Evolutionary conservation across 2,329 filamentous ascomycete species (phyloP), one percentile per base, ranked within the genome.

Genomic region (Cladosporium sp.): DNA sequence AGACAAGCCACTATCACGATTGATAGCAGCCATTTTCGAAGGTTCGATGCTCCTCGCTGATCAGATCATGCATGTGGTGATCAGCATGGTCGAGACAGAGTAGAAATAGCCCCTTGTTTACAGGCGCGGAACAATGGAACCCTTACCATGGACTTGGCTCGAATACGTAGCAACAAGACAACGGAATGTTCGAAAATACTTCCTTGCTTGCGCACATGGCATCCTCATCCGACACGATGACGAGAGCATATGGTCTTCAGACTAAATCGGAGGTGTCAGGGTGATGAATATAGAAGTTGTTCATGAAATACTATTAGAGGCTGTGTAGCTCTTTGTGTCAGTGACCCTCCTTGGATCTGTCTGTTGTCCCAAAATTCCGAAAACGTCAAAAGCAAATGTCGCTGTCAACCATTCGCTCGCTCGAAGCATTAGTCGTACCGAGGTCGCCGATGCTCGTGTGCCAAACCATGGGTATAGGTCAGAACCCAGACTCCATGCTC

Each of bases 111-210:
- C 6, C 28, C 36, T 42, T 53, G 50, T 53, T 53, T 53, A 53
- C 50, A 17, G 15, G 24, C 2, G 24, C 36, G 44, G 37, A 8
- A 53, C 50, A 53, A 53, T 44, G 50, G 50, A 44, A 53, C 44
- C 25, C 37, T 42, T 35, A 13, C 34, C 48, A 52, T 28, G 49
- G 25, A 28, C n/a, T 19, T 35, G 24, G 24, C 15, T 45, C 25
- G 28, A 35, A 22, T 37, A 50, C 34, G 32, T 56, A 54, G 34
- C 52, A 57, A 53, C 44, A 48, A 57, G 50, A 58, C 50, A 58
- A 60, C 36, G 58, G 45, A 58, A 56, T 48, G 35, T 39, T 52
- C 24, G 13, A 50, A 22, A 5, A 9, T 35, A 2, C n/a, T 12
- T 22, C 52, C 52, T 47, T 47, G 40, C 52, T 37, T 37, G 12